Conservation (phyloP, 768 basidiomycete species). For the Gloeophyllum trabeum region DNA sequence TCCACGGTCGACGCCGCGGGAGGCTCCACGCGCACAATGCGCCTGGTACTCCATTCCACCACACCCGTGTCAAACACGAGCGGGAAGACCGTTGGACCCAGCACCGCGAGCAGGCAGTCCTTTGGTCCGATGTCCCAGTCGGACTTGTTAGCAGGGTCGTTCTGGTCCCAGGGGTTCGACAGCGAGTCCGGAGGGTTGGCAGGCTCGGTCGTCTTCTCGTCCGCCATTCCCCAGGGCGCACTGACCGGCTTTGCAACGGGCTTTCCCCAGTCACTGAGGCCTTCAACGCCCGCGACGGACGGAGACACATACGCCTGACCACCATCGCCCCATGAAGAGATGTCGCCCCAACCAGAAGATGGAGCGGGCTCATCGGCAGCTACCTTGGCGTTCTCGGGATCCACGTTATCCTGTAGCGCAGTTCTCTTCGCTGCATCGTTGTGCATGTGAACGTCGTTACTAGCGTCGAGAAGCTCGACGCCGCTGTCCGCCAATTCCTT, state of each 20-base stretch:
- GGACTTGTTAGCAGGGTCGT: not conserved
- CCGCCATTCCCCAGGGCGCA: no score
- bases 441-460: slow-evolving; percentile 5
- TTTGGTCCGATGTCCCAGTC: slow-evolving; percentile 7
- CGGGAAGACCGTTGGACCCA: slow-evolving; percentile 49
- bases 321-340: slow-evolving; percentile 5
- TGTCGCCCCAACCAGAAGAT: not conserved
- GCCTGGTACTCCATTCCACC: slow-evolving; percentile 54
- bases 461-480: slow-evolving; percentile 8
- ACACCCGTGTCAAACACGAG: slow-evolving; percentile 54
- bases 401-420: not conserved
- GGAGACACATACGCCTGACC: no score
- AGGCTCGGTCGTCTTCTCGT: no score
- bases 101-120: slow-evolving; percentile 21
- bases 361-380: slow-evolving; percentile 6
- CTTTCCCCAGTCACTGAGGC: no score
- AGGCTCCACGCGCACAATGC: slow-evolving; percentile 33
- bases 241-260: no score
- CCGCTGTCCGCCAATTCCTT: slow-evolving; percentile 4
- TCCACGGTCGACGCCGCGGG: slow-evolving; percentile 22
- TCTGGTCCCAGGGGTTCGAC: not conserved
- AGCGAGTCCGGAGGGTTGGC: not conserved
- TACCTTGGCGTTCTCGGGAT: slow-evolving; percentile 8
- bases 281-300: no score
- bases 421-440: slow-evolving; percentile 6